Percentiles rank a stretch among this genome's conserved stretches.
Evolutionary conservation across 2,329 filamentous ascomycete genomes (phyloP).

Genomic region (Venturia aucupariae): DNA sequence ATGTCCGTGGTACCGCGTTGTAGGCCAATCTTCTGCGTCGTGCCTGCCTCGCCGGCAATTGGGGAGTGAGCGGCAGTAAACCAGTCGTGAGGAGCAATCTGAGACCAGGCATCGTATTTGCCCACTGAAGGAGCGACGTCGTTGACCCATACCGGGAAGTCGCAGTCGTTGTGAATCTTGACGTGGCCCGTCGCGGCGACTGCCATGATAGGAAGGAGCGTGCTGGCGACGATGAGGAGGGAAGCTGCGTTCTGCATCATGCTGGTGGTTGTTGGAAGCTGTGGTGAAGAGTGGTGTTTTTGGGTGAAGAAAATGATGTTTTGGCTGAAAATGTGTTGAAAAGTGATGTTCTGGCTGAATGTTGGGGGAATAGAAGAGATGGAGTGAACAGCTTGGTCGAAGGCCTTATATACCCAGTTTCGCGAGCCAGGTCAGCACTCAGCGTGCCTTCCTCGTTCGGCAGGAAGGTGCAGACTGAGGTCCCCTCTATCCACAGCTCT

Average conservation of each 20-base stretch:
- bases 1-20: not conserved
- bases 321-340: not conserved
- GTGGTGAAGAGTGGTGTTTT: not conserved
- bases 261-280: not conserved
- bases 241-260: not conserved
- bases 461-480: not conserved
- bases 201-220: not conserved
- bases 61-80: not conserved
- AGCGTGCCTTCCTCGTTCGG: not conserved
- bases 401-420: not conserved
- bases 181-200: not conserved
- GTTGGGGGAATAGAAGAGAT: not conserved
- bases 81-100: not conserved
- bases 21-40: not conserved
- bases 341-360: not conserved
- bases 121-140: not conserved
- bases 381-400: not conserved
- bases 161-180: not conserved
- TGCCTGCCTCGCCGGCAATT: not conserved
- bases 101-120: not conserved
- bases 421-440: not conserved
- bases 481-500: no score
- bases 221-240: not conserved
- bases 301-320: not conserved
- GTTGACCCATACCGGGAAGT: not conserved